Conservation (phyloP, 2,329 filamentous ascomycete genomes). For the Aspergillus neotritici region DNA sequence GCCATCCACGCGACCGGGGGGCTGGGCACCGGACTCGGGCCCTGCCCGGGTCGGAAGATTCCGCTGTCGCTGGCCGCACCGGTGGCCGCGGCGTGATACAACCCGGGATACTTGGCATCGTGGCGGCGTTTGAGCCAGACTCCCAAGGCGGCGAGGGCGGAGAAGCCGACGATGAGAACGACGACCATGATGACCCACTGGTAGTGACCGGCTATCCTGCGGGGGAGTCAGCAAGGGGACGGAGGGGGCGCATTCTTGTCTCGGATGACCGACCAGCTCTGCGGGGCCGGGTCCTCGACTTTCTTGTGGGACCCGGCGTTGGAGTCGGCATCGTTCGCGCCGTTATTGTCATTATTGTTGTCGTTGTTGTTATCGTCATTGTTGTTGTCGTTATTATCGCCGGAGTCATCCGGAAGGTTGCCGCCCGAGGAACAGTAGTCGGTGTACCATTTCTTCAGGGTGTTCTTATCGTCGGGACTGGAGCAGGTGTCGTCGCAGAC, state of each 20-base stretch:
- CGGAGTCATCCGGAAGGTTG: constrained; percentile 29
- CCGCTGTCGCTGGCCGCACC: constrained; percentile 19
- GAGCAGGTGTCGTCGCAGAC: constrained; percentile 60
- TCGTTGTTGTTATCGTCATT: constrained; percentile 14
- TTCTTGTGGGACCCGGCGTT: constrained; percentile 1
- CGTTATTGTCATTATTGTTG: constrained; percentile 18
- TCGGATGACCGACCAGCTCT: constrained; percentile 6
- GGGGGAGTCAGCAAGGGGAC: constrained; percentile 6
- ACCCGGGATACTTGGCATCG: constrained; percentile 51
- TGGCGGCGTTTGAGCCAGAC: constrained; percentile 69
- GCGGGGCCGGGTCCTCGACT: not conserved
- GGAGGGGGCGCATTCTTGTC: constrained; percentile 7
- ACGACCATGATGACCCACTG: constrained; percentile 79
- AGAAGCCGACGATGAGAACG: constrained; percentile 64
- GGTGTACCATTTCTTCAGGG: constrained; percentile 66
- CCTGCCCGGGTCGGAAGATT: constrained; percentile 15
- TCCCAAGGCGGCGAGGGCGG: constrained; percentile 60
- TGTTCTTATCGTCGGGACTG: constrained; percentile 46
- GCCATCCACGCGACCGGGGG: constrained; percentile 6
- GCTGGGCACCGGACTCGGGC: constrained; percentile 11
- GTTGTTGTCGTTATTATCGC: constrained; percentile 21
- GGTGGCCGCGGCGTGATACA: constrained; percentile 26
- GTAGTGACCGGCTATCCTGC: constrained; percentile 53
- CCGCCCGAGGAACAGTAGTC: constrained; percentile 54
- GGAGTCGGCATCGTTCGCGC: constrained; percentile 8